Evolutionary conservation across 176 grass and related monocot genomes (phyloP), one percentile per base, ranked within the genome.

Genomic region (Aegilops speltoides): DNA sequence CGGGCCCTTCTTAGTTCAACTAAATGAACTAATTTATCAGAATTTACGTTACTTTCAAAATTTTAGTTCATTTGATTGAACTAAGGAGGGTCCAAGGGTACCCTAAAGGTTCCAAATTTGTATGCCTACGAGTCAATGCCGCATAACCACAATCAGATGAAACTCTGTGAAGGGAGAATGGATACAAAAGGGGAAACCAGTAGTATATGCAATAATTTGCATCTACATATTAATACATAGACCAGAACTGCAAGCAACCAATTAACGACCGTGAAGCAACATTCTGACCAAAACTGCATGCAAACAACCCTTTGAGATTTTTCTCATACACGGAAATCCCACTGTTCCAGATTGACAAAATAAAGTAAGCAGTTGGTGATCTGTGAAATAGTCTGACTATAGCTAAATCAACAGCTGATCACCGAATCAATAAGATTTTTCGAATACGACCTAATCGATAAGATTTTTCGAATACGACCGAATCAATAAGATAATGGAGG

Each of bases 131-230:
- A 31, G 61, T 8, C 13, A 23, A 57, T 76, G 43, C 20, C 28
- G 37, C 6, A n/a, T 71, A 40, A n/a, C 33, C 19, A 37, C 33
- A 65, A 33, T 73, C 52, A 79, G 22, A 79, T 31, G 40, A 11
- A 89, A 24, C 68, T 60, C 57, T 15, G 22, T 41, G 4, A 69
- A 79, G 19, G 83, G 50, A 82, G 38, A 68, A 52, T 78, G 14
- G 41, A 68, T 73, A 64, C 14, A 83, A 29, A 17, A 54, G 16
- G 19, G 9, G 37, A 29, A 79, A 64, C 60, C 25, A 19, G 7
- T 45, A 59, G 84, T 8, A 34, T 73, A 40, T 7, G 17, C 16
- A 76, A 20, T 61, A 26, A 28, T 76, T 48, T 81, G 60, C 29
- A 28, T 25, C 80, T 14, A 22, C 48, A 33, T 17, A 17, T 41